Evolutionary conservation across 345 rosid species (phyloP), one percentile per base, ranked within the genome.

Genomic region (Draba incana): DNA sequence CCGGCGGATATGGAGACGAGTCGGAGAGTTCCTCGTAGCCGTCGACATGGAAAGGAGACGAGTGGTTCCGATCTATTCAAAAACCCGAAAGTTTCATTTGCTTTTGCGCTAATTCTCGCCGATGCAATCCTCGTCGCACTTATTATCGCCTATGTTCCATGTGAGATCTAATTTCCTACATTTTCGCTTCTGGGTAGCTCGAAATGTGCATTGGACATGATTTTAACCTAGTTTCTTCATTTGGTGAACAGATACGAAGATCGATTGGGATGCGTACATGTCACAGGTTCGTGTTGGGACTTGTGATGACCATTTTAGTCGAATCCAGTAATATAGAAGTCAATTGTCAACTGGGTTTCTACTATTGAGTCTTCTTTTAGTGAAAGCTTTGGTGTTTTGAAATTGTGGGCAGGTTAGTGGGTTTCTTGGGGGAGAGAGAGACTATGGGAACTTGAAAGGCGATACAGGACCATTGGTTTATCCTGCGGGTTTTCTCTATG

Each of bases 201-300:
- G 15, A 10, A 68, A 50, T 47, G 56, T 14, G 42, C 39, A 66
- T 24, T 47, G 24, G 39, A 10, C 7, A 13, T 72, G 14, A 8
- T 16, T 44, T 9, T 37, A 16, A 58, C 3, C 15, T 7, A 7
- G 9, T 2, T 54, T 27, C 13, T 2, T 10, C 61, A 73, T 42
- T 28, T 55, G 50, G 5, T 62, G 46, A 57, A 44, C 88, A 90
- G 98, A 93, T 80, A 93, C 96, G 55, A 93, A 90, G 88, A 93
- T 93, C 75, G 98, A 93, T 64, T 90, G 97, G 98, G 98, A 93
- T 75, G 98, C 97, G 44, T 90, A 93, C 79, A 90, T 93, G 95
- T 86, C 96, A 59, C 97, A 93, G 97, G 98, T 92, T 58, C 46
- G 80, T 25, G 33, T 43, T 61, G 6, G 14, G 16, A 28, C 23